phyloP scores from a whole-genome alignment of 2,329 filamentous ascomycete species.

The Magnaporthiopsis incrustans region DNA sequence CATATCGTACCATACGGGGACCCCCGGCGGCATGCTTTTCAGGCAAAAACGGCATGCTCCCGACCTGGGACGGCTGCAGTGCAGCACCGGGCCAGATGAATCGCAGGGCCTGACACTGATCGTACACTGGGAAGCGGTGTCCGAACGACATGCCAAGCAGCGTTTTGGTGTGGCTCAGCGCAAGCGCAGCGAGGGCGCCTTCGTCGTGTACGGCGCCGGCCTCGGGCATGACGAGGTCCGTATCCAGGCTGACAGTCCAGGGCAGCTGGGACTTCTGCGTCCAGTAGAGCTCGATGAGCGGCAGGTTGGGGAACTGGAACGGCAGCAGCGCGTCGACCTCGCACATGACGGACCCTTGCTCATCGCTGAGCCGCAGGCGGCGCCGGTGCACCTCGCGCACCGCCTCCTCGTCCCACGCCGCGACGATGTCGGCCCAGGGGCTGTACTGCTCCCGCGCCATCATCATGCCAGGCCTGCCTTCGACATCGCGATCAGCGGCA shows the following conservation, averaged over 20 bases:
- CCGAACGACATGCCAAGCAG: slow-evolving; percentile 40
- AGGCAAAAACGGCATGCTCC: slow-evolving; percentile 17
- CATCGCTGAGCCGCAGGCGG: slow-evolving; percentile 26
- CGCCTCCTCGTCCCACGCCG: slow-evolving; percentile 27
- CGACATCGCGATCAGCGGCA: slow-evolving; percentile 27
- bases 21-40: background rate
- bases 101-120: slow-evolving; percentile 35
- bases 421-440: slow-evolving; percentile 39
- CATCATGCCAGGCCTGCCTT: slow-evolving; percentile 26
- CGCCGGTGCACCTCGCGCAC: slow-evolving; percentile 19
- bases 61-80: slow-evolving; percentile 24
- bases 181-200: background rate
- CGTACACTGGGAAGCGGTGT: slow-evolving; percentile 34
- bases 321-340: slow-evolving; percentile 38
- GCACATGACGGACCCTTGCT: slow-evolving; percentile 20
- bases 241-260: slow-evolving; percentile 29
- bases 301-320: slow-evolving; percentile 27
- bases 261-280: slow-evolving; percentile 19
- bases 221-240: slow-evolving; percentile 12
- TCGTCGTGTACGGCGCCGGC: slow-evolving; percentile 10
- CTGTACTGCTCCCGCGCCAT: slow-evolving; percentile 30
- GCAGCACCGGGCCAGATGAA: slow-evolving; percentile 22
- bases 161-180: slow-evolving; percentile 34
- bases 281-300: slow-evolving; percentile 32
- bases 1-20: background rate